These are phyloP conservation scores for Lactarius hengduanensis DNA, from an alignment of 768 basidiomycete species.

Conservation along the genomic window DNA sequence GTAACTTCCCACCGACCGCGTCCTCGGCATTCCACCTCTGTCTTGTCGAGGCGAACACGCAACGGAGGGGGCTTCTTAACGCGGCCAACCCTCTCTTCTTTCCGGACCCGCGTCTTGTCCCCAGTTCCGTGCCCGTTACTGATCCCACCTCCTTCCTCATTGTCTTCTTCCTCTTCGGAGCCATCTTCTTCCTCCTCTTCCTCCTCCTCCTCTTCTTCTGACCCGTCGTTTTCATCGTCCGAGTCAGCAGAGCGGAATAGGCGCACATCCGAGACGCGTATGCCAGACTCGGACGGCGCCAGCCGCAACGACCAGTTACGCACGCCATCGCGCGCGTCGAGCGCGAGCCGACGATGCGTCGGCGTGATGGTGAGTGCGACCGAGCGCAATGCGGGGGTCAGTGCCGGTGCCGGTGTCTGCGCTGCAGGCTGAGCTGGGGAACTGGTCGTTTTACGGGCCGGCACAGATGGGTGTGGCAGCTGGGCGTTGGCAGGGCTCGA, in stretches of 20 bases:
- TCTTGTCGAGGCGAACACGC: slow-evolving; percentile 60
- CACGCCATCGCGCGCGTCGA: slow-evolving; percentile 71
- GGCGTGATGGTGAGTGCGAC: slow-evolving; percentile 43
- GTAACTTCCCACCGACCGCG: slow-evolving; percentile 60
- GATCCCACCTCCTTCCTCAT: slow-evolving; percentile 33
- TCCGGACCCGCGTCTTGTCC: slow-evolving; percentile 36
- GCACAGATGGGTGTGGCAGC: slow-evolving; percentile 21
- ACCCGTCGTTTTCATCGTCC: slow-evolving; percentile 59
- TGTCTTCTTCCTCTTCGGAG: slow-evolving; percentile 43
- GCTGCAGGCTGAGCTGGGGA: slow-evolving; percentile 7
- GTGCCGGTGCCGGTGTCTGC: slow-evolving; percentile 20
- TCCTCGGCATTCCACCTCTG: slow-evolving; percentile 45
- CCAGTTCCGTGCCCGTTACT: neutral
- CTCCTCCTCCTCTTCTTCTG: slow-evolving; percentile 48
- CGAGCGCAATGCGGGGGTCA: slow-evolving; percentile 30
- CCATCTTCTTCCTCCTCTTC: slow-evolving; percentile 36
- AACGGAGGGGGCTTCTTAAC: slow-evolving; percentile 34
- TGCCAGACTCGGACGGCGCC: slow-evolving; percentile 51
- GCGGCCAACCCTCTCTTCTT: slow-evolving; percentile 33
- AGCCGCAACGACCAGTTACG: slow-evolving; percentile 70
- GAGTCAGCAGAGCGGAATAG: slow-evolving; percentile 60
- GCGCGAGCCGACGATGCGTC: slow-evolving; percentile 50
- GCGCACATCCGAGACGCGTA: slow-evolving; percentile 53
- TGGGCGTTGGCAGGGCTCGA: slow-evolving; percentile 15
- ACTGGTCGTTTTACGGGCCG: slow-evolving; percentile 17